A percentile compares a stretch with the other conserved stretches of the same genome.
Evolutionary conservation across 2,329 filamentous ascomycete species (phyloP).

Genomic region (Paraphoma chrysanthemicola): DNA sequence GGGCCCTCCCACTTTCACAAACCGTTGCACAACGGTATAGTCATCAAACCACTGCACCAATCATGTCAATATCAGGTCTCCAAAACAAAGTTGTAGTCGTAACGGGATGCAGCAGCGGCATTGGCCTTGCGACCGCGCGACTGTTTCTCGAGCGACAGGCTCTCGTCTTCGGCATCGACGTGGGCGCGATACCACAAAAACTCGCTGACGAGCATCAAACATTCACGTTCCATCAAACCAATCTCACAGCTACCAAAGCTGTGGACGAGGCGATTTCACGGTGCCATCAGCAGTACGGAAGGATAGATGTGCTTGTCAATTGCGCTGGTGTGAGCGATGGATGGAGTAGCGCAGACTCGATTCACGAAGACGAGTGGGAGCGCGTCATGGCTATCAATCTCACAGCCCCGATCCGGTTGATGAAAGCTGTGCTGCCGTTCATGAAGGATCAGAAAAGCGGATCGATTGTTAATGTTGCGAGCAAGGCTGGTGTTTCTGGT

Average conservation of each 20-base stretch:
- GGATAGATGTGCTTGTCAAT: conserved; percentile 54
- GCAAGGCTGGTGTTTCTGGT: conserved; percentile 42
- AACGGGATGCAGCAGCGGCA: conserved; percentile 40
- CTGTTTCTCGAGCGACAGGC: conserved; percentile 33
- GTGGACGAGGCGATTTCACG: conserved; percentile 30
- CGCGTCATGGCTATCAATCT: conserved; percentile 52
- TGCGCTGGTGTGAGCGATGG: conserved; percentile 55
- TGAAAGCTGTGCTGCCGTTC: conserved; percentile 52
- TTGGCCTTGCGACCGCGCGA: conserved; percentile 35
- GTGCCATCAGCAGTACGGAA: conserved; percentile 29
- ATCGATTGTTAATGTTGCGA: conserved; percentile 52
- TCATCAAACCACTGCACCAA: too few relatives aligned
- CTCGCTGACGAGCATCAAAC: conserved; percentile 18
- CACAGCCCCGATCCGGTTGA: conserved; percentile 54
- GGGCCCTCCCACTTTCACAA: too few relatives aligned
- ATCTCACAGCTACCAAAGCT: conserved; percentile 27
- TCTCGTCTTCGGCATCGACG: conserved; percentile 38
- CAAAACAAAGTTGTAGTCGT: conserved; percentile 35
- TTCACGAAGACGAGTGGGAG: conserved; percentile 51
- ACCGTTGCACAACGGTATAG: too few relatives aligned
- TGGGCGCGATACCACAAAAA: conserved; percentile 24
- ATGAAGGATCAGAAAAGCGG: conserved; percentile 52
- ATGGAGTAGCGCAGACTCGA: conserved; percentile 49
- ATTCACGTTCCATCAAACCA: conserved; percentile 34
- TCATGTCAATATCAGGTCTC: conserved; percentile 28